Evolutionary conservation across 805 yeast species (phyloP).

Genomic region (Candida hispaniensis): DNA sequence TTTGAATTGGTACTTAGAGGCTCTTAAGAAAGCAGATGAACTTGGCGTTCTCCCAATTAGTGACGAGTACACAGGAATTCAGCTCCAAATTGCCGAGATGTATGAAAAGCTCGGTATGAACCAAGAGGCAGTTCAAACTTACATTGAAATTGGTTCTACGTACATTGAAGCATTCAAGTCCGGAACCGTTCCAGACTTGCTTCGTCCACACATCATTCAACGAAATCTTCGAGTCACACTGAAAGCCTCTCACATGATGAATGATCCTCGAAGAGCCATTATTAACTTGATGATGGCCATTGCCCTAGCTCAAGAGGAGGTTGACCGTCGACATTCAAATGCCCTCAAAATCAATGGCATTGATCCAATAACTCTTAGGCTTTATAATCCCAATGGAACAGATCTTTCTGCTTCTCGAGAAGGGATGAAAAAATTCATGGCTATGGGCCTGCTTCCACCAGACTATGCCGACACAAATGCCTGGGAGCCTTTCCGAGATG

Average conservation of each 20-base stretch:
- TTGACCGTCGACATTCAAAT: slow-evolving; percentile 29
- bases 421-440: slow-evolving; percentile 2
- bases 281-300: slow-evolving; percentile 52
- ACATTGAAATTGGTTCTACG: slow-evolving; percentile 52
- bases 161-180: slow-evolving; percentile 43
- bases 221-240: slow-evolving; percentile 60
- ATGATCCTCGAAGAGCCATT: slow-evolving; percentile 33
- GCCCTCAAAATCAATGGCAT: slow-evolving; percentile 19
- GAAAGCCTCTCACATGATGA: slow-evolving; percentile 50
- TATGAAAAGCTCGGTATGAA: slow-evolving; percentile 55
- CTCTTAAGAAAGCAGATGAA: slow-evolving; percentile 51
- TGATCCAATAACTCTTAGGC: no score
- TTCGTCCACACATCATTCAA: slow-evolving; percentile 51
- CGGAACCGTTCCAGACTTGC: slow-evolving; percentile 30
- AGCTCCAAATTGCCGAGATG: slow-evolving; percentile 79
- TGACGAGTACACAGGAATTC: slow-evolving; percentile 85
- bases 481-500: slow-evolving; percentile 55
- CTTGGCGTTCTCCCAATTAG: slow-evolving; percentile 45
- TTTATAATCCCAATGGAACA: neutral
- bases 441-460: slow-evolving; percentile 1
- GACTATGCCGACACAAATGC: slow-evolving; percentile 19
- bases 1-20: slow-evolving; percentile 59
- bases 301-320: slow-evolving; percentile 55
- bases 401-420: slow-evolving; percentile 16
- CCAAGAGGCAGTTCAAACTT: slow-evolving; percentile 56